These are phyloP conservation scores for Phytophthora podocarpi DNA, from an alignment of 352 stramenopile species.

Conservation along the genomic window DNA sequence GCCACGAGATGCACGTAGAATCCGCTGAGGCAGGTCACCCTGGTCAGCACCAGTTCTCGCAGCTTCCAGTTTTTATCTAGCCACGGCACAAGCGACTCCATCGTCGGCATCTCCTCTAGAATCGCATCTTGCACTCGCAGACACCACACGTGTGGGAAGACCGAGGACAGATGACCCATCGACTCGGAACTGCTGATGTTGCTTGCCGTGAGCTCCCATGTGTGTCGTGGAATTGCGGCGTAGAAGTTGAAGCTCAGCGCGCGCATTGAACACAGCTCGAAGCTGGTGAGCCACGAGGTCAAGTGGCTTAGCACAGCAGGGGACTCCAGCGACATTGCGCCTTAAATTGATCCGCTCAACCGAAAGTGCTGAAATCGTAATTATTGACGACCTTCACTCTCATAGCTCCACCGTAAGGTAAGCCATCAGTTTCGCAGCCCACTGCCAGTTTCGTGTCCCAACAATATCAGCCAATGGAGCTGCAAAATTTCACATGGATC, in stretches of 20 bases:
- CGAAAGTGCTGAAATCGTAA: too few relatives aligned
- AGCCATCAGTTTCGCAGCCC: too few relatives aligned
- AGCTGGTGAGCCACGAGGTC: constrained; percentile 50
- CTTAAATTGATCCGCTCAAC: too few relatives aligned
- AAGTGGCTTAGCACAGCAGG: constrained; percentile 45
- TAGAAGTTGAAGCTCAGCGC: constrained; percentile 29
- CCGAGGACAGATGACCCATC: constrained; percentile 32
- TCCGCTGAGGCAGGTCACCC: constrained; percentile 56
- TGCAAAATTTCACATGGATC: too few relatives aligned
- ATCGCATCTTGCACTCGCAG: constrained; percentile 43
- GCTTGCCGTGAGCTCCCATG: constrained; percentile 47
- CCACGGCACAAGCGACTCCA: constrained; percentile 39
- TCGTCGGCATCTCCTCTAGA: constrained; percentile 34
- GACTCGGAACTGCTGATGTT: constrained; percentile 29
- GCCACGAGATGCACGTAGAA: constrained; percentile 46
- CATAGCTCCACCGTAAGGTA: too few relatives aligned
- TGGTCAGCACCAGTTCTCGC: constrained; percentile 45
- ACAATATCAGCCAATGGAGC: too few relatives aligned
- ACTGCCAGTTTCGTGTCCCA: too few relatives aligned
- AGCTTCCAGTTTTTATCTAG: constrained; percentile 37
- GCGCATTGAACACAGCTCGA: constrained; percentile 48
- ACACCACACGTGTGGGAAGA: constrained; percentile 49
- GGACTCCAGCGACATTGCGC: constrained; percentile 32
- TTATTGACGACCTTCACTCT: too few relatives aligned
- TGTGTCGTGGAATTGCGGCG: constrained; percentile 39